Evolutionary conservation across 2,329 filamentous ascomycete genomes (phyloP), one percentile per base, ranked within the genome.

Genomic region (Colletotrichum viniferum): DNA sequence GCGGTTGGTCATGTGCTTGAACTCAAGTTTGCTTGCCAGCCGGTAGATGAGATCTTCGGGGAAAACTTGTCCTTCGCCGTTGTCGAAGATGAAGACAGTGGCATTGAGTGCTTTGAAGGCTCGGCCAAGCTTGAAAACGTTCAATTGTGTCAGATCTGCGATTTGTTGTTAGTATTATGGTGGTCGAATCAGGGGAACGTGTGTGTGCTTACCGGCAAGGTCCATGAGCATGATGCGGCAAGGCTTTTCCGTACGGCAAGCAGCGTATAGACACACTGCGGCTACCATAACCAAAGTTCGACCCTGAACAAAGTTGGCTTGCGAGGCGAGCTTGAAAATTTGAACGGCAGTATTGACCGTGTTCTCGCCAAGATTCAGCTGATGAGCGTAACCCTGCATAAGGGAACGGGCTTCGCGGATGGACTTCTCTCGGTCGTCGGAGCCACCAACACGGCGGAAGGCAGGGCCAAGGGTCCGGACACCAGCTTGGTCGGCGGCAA

Each of bases 141-240:
- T 98, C 82, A 97, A 92, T 86, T 91, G 90, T 71, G 89, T 87
- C 76, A 96, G 89, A 82, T 99, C 97, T 52, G 43, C 43, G 2
- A 21, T 21, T 13, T 52, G 18, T 52, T 18, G n/a, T 52, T 21
- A 52, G 43, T 21, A 21, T 24, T 21, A 52, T 21, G n/a, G n/a
- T 52, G n/a, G 6, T 52, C 43, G 43, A 52, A 21, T 13, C n/a
- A 24, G 43, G n/a, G 10, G 13, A 12, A 52, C n/a, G 43, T 1
- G 43, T 52, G 43, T 52, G 43, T 52, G 43, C 43, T 21, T 52
- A 52, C 43, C 43, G 14, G 97, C 95, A 81, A 99, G 92, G 82
- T 99, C 97, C 83, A 99, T 98, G 58, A 99, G 90, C 94, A 99
- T 96, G 78, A 97, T 90, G 56, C 93, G 94, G 82, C 97, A 98